Base-by-base conservation (phyloP, 225 moss, liverwort and hornwort genomes). In the Ulota crispa region DNA sequence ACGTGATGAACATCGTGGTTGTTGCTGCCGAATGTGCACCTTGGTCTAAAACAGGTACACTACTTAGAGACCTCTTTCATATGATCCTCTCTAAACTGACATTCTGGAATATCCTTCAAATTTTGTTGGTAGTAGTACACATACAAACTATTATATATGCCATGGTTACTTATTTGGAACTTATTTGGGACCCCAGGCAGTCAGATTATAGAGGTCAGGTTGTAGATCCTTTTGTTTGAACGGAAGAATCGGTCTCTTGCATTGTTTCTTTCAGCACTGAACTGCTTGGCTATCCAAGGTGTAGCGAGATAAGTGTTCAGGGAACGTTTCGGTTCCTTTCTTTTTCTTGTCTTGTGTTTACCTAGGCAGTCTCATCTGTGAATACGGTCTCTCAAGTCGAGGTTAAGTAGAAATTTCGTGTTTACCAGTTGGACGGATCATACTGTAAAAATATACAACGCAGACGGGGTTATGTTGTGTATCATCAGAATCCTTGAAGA, bases 21-120 rank as follows among this genome's bases (percentile, higher is more conserved):
- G 92, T 95, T 68, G 93, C 95, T 61, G 92, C 95, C 3, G 93
- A 95, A 84, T 93, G 93, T 85, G 95, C 93, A 61, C 95, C 95
- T 37, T 95, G 93, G 93, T 95, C 93, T 61, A 95, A 95, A 79
- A 93, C 95, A 86, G 92, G 94, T 94, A 30, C n/a, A 23, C 45
- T 45, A 45, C 47, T 52, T 45, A 13, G 42, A 42, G 34, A 28
- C 28, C 39, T 37, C 55, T 52, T 77, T 7, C 9, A 19, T 41
- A 26, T 11, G 11, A 26, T 27, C 7, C 28, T 39, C 28, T 42
- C 21, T 19, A 20, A 60, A 4, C 57, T 60, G 42, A 28, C 28
- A 61, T 42, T 61, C 20, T 28, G 75, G 28, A 42, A 60, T 41
- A 28, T 60, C 11, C 43, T 63, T 4, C 76, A 76, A 21, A 60